Conservation (phyloP, 192 early-diverging fungal genomes). For the Coemansia sp. region DNA sequence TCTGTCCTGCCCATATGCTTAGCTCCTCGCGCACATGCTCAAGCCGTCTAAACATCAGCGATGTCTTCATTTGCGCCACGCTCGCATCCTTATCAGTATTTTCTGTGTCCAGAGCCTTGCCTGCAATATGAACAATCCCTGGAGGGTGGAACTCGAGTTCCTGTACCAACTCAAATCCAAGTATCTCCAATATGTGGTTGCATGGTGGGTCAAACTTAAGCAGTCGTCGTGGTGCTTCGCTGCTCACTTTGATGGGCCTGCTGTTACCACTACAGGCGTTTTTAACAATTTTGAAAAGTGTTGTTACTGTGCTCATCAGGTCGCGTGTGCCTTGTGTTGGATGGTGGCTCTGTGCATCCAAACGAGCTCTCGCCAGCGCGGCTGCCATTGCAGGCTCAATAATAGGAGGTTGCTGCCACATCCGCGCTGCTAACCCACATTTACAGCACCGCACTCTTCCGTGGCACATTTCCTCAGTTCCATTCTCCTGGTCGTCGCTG, state of each 20-base stretch:
- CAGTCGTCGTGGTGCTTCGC: conserved; percentile 20
- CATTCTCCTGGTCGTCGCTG: conserved; percentile 1
- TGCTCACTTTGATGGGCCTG: conserved; percentile 12
- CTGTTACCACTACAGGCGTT: conserved; percentile 34
- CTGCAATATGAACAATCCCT: not conserved
- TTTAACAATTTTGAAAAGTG: conserved; percentile 16
- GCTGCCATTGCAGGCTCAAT: conserved; percentile 12
- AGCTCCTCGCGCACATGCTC: conserved; percentile 33
- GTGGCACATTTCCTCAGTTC: conserved; percentile 3
- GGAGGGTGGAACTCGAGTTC: conserved; percentile 33
- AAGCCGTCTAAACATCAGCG: conserved; percentile 13
- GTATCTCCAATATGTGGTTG: conserved; percentile 22
- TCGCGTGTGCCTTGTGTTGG: conserved; percentile 39
- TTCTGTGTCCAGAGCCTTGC: not conserved
- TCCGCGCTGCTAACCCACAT: conserved; percentile 11
- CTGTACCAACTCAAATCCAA: conserved; percentile 30
- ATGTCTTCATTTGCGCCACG: not conserved
- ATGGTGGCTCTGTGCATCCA: conserved; percentile 24
- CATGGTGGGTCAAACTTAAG: conserved; percentile 47
- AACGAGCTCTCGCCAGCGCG: conserved; percentile 22
- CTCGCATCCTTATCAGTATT: not conserved
- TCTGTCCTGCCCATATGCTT: conserved; percentile 12
- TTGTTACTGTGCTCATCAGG: conserved; percentile 20
- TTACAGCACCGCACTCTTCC: conserved; percentile 38
- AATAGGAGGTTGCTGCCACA: conserved; percentile 13